These are phyloP conservation scores for Vitis hybrid DNA, from an alignment of 177 flowering plant genomes.

Conservation along the genomic window DNA sequence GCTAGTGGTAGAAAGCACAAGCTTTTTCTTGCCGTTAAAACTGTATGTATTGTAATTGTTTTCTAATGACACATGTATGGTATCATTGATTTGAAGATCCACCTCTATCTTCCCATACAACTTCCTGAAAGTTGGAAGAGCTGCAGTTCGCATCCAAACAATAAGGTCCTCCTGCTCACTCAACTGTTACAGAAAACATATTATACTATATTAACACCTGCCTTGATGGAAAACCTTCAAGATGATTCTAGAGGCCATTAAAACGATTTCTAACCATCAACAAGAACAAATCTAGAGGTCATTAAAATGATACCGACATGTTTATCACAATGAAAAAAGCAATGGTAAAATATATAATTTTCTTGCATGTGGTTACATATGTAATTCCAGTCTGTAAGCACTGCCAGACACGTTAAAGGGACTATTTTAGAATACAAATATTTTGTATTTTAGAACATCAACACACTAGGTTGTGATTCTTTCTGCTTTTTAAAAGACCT, in stretches of 20 bases:
- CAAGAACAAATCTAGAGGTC: neutral
- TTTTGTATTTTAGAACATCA: neutral
- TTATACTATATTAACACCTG: conserved; percentile 10
- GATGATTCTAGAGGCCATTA: neutral
- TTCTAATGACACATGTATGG: conserved; percentile 45
- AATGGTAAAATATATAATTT: no score
- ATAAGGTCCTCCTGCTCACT: conserved; percentile 90
- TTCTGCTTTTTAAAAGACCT: neutral
- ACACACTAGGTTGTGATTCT: neutral
- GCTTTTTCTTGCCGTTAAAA: conserved; percentile 88
- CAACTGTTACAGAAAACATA: conserved; percentile 49
- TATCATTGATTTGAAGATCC: conserved; percentile 60
- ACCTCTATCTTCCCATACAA: conserved; percentile 88
- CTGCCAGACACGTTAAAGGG: neutral
- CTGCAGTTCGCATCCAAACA: conserved; percentile 99
- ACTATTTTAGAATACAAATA: neutral
- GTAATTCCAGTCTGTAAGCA: no score
- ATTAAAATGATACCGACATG: neutral
- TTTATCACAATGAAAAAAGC: neutral
- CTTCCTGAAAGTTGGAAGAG: conserved; percentile 95
- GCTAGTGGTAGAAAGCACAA: conserved; percentile 93
- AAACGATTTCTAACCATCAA: neutral
- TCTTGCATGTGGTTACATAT: no score
- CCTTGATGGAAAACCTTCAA: neutral
- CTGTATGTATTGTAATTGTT: conserved; percentile 92